Evolutionary conservation across 352 stramenopile species (phyloP).

Genomic region (Globisporangium carolinianum): DNA sequence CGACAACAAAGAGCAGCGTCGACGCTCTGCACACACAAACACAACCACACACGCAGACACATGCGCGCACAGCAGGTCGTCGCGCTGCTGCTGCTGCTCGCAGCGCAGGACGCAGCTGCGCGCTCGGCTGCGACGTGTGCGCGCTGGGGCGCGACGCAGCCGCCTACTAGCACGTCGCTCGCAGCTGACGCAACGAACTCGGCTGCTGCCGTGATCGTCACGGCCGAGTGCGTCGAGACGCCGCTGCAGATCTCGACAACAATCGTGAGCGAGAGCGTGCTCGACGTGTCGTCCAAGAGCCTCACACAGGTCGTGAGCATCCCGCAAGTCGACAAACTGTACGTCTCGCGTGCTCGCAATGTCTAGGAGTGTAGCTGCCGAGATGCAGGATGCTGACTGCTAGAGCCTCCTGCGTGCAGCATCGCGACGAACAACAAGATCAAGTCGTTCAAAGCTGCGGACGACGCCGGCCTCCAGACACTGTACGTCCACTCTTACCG

Average conservation of each 20-base stretch:
- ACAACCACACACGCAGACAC: neutral
- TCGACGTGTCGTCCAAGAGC: constrained; percentile 5
- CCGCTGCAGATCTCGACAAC: constrained; percentile 2
- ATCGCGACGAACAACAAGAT: neutral
- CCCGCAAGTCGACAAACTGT: constrained; percentile 13
- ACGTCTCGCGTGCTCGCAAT: constrained; percentile 1
- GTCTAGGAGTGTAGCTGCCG: constrained; percentile 13
- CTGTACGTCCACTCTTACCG: neutral
- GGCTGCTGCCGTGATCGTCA: constrained; percentile 7
- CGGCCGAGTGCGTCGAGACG: constrained; percentile 9
- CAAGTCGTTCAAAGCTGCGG: neutral
- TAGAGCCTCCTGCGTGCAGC: neutral
- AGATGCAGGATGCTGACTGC: no score
- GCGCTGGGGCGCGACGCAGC: constrained; percentile 7
- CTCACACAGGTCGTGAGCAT: constrained; percentile 13
- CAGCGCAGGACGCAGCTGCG: neutral
- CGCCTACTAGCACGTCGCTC: constrained; percentile 8
- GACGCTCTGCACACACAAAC: no score
- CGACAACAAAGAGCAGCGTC: no score
- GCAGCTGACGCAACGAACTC: constrained; percentile 3
- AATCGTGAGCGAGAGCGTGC: constrained; percentile 4
- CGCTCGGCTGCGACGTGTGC: constrained; percentile 4
- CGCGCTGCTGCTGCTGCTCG: neutral
- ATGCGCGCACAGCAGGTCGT: neutral
- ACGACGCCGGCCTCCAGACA: neutral